Evolutionary conservation across 139 green algal species (phyloP).

Genomic region (Astrephomene gubernaculifera): DNA sequence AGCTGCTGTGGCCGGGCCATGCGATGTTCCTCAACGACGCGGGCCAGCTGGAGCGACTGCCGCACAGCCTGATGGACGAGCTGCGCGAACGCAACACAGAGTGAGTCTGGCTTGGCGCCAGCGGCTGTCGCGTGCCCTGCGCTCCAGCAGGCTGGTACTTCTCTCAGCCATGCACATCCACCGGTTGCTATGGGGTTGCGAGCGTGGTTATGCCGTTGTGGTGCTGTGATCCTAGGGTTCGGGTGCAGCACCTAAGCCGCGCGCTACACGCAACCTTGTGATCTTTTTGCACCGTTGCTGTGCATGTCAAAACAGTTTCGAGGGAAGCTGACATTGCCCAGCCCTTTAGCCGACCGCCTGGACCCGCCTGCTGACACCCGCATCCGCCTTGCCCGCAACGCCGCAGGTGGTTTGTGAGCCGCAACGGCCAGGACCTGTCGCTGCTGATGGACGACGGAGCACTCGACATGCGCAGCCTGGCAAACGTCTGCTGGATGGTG

Average conservation of each 20-base stretch:
- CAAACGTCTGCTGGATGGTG: slow-evolving; percentile 13
- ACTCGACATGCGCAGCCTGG: slow-evolving; percentile 30
- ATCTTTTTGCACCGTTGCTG: not conserved
- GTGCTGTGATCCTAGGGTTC: no score
- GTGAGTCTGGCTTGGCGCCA: not conserved
- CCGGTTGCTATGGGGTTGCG: no score
- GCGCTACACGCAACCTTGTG: no score
- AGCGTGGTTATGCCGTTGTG: no score
- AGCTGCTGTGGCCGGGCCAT: slow-evolving; percentile 41
- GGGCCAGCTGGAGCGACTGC: slow-evolving; percentile 32
- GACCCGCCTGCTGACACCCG: no score
- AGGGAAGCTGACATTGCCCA: no score
- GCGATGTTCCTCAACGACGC: slow-evolving; percentile 19
- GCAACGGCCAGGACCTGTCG: slow-evolving; percentile 17
- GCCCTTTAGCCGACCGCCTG: no score
- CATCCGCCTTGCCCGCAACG: not conserved
- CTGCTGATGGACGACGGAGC: slow-evolving; percentile 31
- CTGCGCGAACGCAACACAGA: not conserved
- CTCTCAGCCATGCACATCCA: no score
- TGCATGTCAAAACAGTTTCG: not conserved
- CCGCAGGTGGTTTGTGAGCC: slow-evolving; percentile 32
- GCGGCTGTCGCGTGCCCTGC: no score
- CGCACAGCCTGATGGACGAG: slow-evolving; percentile 32
- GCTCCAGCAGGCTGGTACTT: no score
- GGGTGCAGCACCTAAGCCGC: no score